Conservation (phyloP, 257 asterid genomes). For the Dorcoceras hygrometricum region DNA sequence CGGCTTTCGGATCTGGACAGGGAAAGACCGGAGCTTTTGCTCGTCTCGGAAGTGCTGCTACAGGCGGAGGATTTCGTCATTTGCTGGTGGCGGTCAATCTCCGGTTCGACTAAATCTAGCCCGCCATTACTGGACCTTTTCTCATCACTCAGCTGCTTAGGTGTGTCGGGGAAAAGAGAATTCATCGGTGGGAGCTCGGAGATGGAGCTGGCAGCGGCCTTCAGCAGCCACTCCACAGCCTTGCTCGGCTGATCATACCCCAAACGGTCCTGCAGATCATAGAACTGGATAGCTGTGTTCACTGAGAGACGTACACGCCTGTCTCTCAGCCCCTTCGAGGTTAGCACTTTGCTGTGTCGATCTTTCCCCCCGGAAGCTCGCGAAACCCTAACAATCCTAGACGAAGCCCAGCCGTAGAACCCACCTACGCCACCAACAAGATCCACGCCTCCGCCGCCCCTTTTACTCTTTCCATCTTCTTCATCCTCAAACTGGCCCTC, state of each 20-base stretch:
- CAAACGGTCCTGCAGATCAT: constrained; percentile 79
- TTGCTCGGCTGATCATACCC: constrained; percentile 90
- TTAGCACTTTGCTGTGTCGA: constrained; percentile 81
- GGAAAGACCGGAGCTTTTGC: constrained; percentile 53
- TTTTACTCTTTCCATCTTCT: constrained; percentile 39
- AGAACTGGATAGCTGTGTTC: constrained; percentile 79
- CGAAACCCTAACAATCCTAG: constrained; percentile 73
- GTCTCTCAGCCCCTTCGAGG: constrained; percentile 77
- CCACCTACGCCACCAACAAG: constrained; percentile 35
- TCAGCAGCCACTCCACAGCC: constrained; percentile 92
- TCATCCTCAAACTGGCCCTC: constrained; percentile 47
- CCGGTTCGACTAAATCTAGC: constrained; percentile 50
- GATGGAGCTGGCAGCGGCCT: constrained; percentile 66
- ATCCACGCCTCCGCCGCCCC: constrained; percentile 23
- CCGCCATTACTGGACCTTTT: constrained; percentile 55
- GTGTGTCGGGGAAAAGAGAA: constrained; percentile 53
- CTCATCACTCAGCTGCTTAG: constrained; percentile 62
- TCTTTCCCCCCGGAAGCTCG: constrained; percentile 80
- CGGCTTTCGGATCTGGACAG: constrained; percentile 56
- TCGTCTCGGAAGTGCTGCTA: constrained; percentile 46
- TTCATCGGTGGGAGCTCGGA: constrained; percentile 63
- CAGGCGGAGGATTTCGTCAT: constrained; percentile 34
- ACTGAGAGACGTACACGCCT: constrained; percentile 81
- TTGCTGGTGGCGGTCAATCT: constrained; percentile 37
- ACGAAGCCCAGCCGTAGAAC: constrained; percentile 57